Conservation (phyloP, 441 rosid genomes). For the Corymbia calophylla region DNA sequence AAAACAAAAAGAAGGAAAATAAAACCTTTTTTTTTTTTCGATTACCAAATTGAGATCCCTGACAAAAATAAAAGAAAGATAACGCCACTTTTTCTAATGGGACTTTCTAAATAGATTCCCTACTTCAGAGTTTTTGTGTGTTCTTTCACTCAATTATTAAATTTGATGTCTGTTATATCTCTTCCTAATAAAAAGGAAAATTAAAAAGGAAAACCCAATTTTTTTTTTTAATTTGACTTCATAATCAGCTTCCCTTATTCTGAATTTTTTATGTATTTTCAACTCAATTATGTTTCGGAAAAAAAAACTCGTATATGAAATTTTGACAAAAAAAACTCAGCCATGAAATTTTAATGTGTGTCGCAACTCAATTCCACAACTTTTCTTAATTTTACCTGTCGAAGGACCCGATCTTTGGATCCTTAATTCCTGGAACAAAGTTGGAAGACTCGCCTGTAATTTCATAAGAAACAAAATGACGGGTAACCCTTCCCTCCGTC, state of each 20-base stretch:
- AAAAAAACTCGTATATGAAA: no score
- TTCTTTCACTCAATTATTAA: not conserved
- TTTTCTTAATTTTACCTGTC: not conserved
- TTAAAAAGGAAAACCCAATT: no score
- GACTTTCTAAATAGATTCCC: no score
- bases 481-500: not conserved
- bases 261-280: not conserved
- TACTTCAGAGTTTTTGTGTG: no score
- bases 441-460: not conserved
- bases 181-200: not conserved
- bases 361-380: not conserved
- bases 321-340: no score
- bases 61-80: no score
- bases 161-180: no score
- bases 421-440: not conserved
- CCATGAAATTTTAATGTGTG: not conserved
- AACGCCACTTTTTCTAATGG: not conserved
- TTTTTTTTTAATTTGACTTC: no score
- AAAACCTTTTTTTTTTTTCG: not conserved
- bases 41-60: not conserved
- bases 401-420: not conserved
- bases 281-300: not conserved
- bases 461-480: not conserved
- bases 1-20: not conserved
- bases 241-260: not conserved